phyloP scores from a whole-genome alignment of 1,139 yeast genomes.

The Debaryomycetaceae sp. region DNA sequence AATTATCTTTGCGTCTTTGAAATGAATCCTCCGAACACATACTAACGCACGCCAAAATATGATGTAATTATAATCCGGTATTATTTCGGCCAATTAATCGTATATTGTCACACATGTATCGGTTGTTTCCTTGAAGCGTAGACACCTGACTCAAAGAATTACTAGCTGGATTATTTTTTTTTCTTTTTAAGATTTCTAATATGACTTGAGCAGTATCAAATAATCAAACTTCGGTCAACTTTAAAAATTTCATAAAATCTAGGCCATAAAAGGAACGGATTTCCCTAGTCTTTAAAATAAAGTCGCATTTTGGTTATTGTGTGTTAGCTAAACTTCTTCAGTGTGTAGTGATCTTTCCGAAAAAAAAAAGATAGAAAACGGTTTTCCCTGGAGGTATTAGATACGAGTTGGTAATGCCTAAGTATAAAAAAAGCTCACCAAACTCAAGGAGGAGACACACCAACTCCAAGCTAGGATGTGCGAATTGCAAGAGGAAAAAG shows the following conservation, averaged over 20 bases:
- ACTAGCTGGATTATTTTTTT: neutral
- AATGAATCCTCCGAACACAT: too few species aligned
- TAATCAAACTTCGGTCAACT: neutral
- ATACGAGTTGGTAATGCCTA: neutral
- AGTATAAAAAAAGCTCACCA: neutral
- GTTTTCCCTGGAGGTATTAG: neutral
- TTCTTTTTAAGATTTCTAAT: neutral
- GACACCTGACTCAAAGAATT: neutral
- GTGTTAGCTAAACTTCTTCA: too few species aligned
- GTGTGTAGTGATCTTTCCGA: too few species aligned
- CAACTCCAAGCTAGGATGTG: conserved; percentile 43
- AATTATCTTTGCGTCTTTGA: too few species aligned
- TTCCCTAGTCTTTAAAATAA: neutral
- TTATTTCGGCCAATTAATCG: neutral
- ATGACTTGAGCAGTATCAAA: neutral
- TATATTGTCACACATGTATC: neutral
- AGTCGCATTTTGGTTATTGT: too few species aligned
- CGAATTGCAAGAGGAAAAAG: conserved; percentile 41
- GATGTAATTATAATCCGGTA: neutral
- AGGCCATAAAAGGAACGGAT: neutral
- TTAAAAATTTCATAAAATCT: too few species aligned
- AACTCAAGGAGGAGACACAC: conserved; percentile 32
- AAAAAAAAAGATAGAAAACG: neutral
- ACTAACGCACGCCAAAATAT: neutral
- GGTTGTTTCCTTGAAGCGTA: neutral